These are phyloP conservation scores for Leucocoprinus leucothites DNA, from an alignment of 768 basidiomycete genomes.

Conservation along the genomic window DNA sequence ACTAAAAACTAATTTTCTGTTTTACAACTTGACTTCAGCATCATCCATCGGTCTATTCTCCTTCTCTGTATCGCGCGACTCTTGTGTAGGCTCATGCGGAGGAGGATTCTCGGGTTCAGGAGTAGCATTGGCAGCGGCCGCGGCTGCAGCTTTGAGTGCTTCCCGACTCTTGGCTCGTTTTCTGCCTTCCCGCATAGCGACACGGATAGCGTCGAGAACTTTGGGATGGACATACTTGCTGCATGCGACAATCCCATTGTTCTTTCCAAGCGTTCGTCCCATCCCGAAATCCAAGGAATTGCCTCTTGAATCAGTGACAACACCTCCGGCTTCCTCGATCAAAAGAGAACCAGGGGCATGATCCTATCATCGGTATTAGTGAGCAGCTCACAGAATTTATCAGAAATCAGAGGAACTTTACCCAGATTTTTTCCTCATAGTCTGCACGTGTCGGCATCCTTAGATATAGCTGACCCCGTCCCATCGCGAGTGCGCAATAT, in stretches of 20 bases:
- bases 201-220: constrained; percentile 73
- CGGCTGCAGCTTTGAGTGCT: background rate
- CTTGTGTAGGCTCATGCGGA: background rate
- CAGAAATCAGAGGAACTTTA: constrained; percentile 26
- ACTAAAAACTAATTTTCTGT: background rate
- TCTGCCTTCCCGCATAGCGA: constrained; percentile 38
- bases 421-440: constrained; percentile 97
- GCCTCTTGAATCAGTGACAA: constrained; percentile 85
- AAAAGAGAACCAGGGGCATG: constrained; percentile 87
- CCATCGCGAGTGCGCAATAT: constrained; percentile 82
- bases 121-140: background rate
- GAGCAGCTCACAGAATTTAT: background rate
- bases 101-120: background rate
- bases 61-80: background rate
- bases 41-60: background rate
- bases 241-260: constrained; percentile 85
- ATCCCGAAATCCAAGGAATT: constrained; percentile 78
- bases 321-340: constrained; percentile 85
- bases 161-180: constrained; percentile 7
- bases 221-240: constrained; percentile 64
- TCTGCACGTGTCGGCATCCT: constrained; percentile 75
- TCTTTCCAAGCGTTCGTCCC: constrained; percentile 81
- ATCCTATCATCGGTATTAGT: constrained; percentile 47
- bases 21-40: background rate
- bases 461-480: constrained; percentile 82